phyloP scores from a whole-genome alignment of 1,284 basidiomycete species.

The Wolfiporia cocos region DNA sequence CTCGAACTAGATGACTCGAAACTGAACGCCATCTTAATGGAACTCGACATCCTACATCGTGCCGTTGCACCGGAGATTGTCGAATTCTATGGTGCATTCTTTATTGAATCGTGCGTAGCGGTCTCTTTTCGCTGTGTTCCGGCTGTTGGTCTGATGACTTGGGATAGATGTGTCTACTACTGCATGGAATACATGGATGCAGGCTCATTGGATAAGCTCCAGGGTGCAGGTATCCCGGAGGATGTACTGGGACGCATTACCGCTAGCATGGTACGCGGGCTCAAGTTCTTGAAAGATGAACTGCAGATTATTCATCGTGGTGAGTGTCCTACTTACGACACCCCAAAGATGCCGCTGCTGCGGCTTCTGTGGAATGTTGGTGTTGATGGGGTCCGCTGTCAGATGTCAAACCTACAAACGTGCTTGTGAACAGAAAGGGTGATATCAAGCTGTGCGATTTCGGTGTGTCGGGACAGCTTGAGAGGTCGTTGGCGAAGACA shows the following conservation, averaged over 20 bases:
- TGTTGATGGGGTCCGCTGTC: not conserved
- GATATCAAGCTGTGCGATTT: conserved; percentile 97
- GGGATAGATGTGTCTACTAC: conserved; percentile 68
- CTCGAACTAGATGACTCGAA: conserved; percentile 95
- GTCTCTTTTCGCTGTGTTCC: not conserved
- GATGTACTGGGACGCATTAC: conserved; percentile 84
- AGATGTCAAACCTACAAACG: conserved; percentile 98
- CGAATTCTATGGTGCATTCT: conserved; percentile 98
- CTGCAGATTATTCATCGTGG: conserved; percentile 96
- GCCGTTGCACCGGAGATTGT: conserved; percentile 90
- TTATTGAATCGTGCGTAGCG: conserved; percentile 86
- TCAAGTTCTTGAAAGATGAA: conserved; percentile 94
- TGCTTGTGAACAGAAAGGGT: conserved; percentile 86
- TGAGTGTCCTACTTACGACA: conserved; percentile 26
- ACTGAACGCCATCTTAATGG: conserved; percentile 96
- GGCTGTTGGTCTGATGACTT: not conserved
- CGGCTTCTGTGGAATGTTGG: not conserved
- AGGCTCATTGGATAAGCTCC: conserved; percentile 87
- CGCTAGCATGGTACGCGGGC: conserved; percentile 79
- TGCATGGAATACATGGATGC: conserved; percentile 99
- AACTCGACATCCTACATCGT: conserved; percentile 95
- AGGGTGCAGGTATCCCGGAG: conserved; percentile 71
- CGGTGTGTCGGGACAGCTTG: conserved; percentile 95
- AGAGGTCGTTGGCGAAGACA: conserved; percentile 95
- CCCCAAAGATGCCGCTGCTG: not conserved